Base-by-base conservation (phyloP, 23 red algal species). In the Pyropia yezoensis region DNA sequence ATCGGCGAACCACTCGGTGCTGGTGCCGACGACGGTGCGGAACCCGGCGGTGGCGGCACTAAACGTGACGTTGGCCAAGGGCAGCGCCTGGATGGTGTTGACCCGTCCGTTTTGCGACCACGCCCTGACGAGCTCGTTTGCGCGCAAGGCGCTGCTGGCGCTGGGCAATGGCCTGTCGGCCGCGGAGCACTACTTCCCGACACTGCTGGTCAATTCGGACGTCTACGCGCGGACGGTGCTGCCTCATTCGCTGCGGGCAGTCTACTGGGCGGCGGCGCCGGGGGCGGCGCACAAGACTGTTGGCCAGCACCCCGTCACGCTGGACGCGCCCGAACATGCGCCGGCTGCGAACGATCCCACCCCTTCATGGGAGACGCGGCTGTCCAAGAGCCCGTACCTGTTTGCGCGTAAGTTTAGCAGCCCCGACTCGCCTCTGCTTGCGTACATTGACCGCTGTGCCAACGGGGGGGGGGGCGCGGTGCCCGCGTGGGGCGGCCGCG, bases 341-440 rank as follows among this genome's bases (percentile, higher is more conserved):
- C 29, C 26, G 0, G 69, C 73, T 5, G n/a, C 63, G 12, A 50
- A 73, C 34, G 79, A 67, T 15, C 4, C 39, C 4, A 0, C 30
- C 14, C 69, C 67, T 39, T 21, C 79, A 2, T 49, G 65, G 2
- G 73, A 71, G 79, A 65, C 65, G 24, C 60, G 69, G 51, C 69
- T 84, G 18, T 61, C 59, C n/a, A 52, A 33, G 9, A 75, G 69
- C 23, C 79, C 79, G 24, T 62, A 84, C 55, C 20, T 90, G 4
- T 90, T 90, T 49, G 70, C 87, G 14, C 70, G 87, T 9, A 90
- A 90, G 69, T 82, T 90, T 59, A 74, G 71, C 21, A 45, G 21
- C 22, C 76, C 87, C 15, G 63, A 81, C 18, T 69, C 70, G 7
- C 20, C 47, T 0, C 52, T 90, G 34, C 70, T 90, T 45, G 61